Evolutionary conservation across 2,329 filamentous ascomycete species (phyloP).

Genomic region (Sporothrix phasma): DNA sequence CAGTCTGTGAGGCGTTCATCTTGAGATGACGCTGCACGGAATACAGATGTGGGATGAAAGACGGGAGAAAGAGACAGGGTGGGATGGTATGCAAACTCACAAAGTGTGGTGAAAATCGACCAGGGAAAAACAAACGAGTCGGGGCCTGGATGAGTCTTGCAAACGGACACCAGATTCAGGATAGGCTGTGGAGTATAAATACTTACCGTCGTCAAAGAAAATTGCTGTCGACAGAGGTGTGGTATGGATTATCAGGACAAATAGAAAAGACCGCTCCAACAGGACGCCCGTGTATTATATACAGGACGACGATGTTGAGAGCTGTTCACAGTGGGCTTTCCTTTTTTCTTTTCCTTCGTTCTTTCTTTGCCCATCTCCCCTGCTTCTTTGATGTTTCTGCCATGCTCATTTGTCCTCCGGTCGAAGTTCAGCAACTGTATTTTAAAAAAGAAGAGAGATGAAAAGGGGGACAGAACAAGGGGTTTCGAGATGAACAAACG

Average conservation of each 20-base stretch:
- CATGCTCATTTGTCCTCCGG: neutral
- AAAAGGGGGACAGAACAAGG: neutral
- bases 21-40: too few species aligned
- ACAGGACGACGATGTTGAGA: neutral
- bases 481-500: neutral
- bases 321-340: neutral
- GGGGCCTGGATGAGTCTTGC: neutral
- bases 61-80: too few species aligned
- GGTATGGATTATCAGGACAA: neutral
- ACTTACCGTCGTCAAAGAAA: too few species aligned
- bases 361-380: neutral
- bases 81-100: neutral
- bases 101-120: neutral
- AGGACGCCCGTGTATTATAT: neutral
- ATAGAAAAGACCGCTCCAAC: neutral
- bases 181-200: neutral
- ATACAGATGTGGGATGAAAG: neutral
- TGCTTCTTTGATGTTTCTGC: neutral
- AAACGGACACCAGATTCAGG: neutral
- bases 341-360: neutral
- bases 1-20: neutral
- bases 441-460: neutral
- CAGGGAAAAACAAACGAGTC: neutral
- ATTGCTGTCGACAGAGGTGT: too few species aligned
- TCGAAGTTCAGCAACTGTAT: too few species aligned